Base-by-base conservation (phyloP, 257 asterid genomes). In the Cruciata laevipes region DNA sequence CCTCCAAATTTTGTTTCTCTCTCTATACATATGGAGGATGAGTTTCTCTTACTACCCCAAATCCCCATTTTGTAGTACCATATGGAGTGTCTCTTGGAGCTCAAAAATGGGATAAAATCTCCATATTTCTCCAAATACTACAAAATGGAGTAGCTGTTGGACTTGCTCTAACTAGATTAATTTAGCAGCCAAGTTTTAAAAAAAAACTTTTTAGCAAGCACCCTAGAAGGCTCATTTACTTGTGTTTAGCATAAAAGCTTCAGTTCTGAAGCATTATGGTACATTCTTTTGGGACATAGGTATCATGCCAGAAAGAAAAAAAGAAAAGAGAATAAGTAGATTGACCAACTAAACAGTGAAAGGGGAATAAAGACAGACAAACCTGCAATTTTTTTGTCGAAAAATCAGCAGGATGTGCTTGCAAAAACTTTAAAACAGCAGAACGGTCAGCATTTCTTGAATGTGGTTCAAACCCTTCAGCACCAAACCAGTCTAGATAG, bases 381-480 rank as follows among this genome's bases (percentile, higher is more conserved):
- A 88, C 99, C 91, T 93, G 99, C 61, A 93, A 59, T 80, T 93
- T 93, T 67, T 74, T 69, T 56, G 99, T 90, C 69, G 96, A 71
- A 78, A 68, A 81, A 85, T 93, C 92, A 68, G 95, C 90, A 35
- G 99, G 99, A 33, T 69, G 83, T 3, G 92, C 86, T 79, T 90
- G 87, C 73, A 93, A 81, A 82, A 93, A 93, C 73, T 93, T 93
- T 61, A 95, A 81, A 62, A 88, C 71, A 65, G 76, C 95, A 66
- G 96, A 83, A 65, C 80, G 79, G 72, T 88, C 96, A 42, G 84
- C 97, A 78, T 81, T 88, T 80, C 86, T 90, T 73, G 96, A 85
- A 57, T 83, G 86, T 61, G 76, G 71, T 70, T 77, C 84, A 59
- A 76, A 67, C 66, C 66, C 85, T 31, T 85, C 96, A 70, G 59